Percentiles rank a stretch among this genome's conserved stretches.
Evolutionary conservation across 1,284 basidiomycete species (phyloP).

Genomic region (Trichosporon sp.): DNA sequence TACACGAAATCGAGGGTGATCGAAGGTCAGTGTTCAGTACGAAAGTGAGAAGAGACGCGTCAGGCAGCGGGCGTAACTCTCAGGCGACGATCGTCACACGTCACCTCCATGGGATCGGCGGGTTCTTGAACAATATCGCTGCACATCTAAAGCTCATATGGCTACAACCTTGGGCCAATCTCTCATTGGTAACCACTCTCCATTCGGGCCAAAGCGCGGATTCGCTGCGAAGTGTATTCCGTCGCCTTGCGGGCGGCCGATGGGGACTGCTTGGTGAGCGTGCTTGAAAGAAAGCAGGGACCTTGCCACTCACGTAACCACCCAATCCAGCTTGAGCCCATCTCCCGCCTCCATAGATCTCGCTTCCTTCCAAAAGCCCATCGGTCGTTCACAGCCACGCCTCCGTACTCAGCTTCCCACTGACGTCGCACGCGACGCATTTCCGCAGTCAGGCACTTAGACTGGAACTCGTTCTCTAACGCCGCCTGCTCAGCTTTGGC

Average conservation of each 20-base stretch:
- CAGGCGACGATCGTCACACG: not conserved
- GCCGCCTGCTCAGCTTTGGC: conserved; percentile 31
- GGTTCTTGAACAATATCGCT: no score
- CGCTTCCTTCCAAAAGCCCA: conserved; percentile 35
- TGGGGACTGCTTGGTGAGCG: conserved; percentile 31
- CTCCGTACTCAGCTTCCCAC: conserved; percentile 45
- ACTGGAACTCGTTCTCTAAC: conserved; percentile 30
- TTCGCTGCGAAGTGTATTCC: conserved; percentile 39
- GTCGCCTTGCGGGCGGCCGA: conserved; percentile 40
- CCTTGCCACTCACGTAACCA: conserved; percentile 49
- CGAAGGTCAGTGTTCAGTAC: no score
- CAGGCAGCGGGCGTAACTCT: no score
- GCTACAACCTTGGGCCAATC: conserved; percentile 36
- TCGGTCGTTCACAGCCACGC: conserved; percentile 34
- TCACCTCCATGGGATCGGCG: not conserved
- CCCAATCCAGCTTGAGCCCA: conserved; percentile 34
- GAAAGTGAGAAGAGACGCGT: no score
- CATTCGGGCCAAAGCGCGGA: conserved; percentile 43
- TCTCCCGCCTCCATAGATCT: conserved; percentile 38
- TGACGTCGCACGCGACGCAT: conserved; percentile 4
- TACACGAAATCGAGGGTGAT: no score
- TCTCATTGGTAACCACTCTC: conserved; percentile 41
- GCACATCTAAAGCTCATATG: not conserved
- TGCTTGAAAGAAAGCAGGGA: not conserved
- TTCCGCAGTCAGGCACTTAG: conserved; percentile 2